Base-by-base conservation (phyloP, 352 stramenopile species). In the Phytophthora cactorum region DNA sequence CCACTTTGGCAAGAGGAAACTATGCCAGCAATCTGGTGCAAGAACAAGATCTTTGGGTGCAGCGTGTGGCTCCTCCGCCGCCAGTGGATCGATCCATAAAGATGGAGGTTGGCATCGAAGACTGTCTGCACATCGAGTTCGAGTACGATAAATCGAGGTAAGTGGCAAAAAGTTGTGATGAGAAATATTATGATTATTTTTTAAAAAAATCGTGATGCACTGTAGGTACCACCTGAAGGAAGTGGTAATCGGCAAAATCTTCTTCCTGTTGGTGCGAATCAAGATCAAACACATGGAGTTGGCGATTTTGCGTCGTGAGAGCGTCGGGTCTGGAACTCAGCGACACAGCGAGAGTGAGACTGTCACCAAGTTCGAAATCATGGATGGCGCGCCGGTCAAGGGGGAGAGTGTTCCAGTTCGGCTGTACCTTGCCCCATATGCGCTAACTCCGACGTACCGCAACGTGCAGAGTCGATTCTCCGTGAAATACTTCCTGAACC, bases 221-320 rank as follows among this genome's bases (percentile, higher is more conserved):
- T 49, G n/a, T 44, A 89, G 78, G 45, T 88, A 91, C 41, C 94
- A 99, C 74, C 82, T 99, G 15, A 83, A 98, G 6, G 97, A 99
- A 72, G 92, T 98, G 3, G 97, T 99, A 67, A 82, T 97, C 10
- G 98, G 97, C 53, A 98, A 98, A 72, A 97, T 99, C 60, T 98
- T 98, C 69, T 99, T 99, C 70, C 66, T 99, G 29, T 76, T 99
- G 44, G 97, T 99, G 51, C 85, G 96, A 28, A 99, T 99, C 78
- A 99, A 99, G 81, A 99, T 99, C 79, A 99, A 99, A 70, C 92
- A 99, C 78, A 98, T 99, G 97, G 97, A 99, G 83, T 76, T 99
- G 49, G 95, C 96, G 15, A 97, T 99, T 54, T 90, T 99, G 58
- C 95, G 97, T 44, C 88, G 97, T 38, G 97, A 99, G 72, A 94